phyloP scores from a whole-genome alignment of 2,329 filamentous ascomycete genomes.

The Metarhizium humberi region DNA sequence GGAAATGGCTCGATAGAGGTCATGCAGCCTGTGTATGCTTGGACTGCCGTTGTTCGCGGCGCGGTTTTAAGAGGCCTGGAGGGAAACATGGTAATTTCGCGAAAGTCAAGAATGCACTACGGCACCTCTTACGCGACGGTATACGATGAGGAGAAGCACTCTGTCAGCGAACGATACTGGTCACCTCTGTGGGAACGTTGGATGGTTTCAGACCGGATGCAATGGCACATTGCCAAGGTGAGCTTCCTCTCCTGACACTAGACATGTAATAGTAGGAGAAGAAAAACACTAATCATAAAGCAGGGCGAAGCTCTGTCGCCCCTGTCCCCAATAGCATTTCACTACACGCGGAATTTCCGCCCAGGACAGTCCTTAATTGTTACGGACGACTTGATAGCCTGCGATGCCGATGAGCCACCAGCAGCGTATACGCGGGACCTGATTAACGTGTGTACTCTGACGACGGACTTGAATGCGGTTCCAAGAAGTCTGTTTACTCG shows the following conservation, averaged over 20 bases:
- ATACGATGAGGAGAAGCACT: slow-evolving; percentile 68
- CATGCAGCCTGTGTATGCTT: slow-evolving; percentile 74
- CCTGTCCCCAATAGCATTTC: slow-evolving; percentile 66
- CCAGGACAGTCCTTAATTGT: slow-evolving; percentile 69
- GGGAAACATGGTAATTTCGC: slow-evolving; percentile 68
- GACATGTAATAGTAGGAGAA: not conserved
- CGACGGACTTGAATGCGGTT: slow-evolving; percentile 69
- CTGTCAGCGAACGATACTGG: slow-evolving; percentile 67
- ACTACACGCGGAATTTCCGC: slow-evolving; percentile 79
- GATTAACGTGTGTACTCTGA: slow-evolving; percentile 67
- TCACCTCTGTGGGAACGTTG: slow-evolving; percentile 70
- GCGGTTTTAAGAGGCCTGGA: slow-evolving; percentile 68
- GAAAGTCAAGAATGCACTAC: slow-evolving; percentile 68
- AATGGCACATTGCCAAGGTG: slow-evolving; percentile 77
- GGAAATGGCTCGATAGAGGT: slow-evolving; percentile 58
- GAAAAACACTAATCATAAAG: not conserved
- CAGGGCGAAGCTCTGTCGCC: slow-evolving; percentile 68
- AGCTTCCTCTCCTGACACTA: slow-evolving; percentile 11
- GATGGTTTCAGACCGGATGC: slow-evolving; percentile 79
- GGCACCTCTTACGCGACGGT: slow-evolving; percentile 75
- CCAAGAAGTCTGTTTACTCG: slow-evolving; percentile 65
- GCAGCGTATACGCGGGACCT: slow-evolving; percentile 51
- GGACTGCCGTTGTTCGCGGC: slow-evolving; percentile 72
- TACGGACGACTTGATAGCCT: slow-evolving; percentile 72
- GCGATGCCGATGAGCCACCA: slow-evolving; percentile 58